Conservation (phyloP, 495 filamentous ascomycete genomes). For the Pseudevernia furfuracea region DNA sequence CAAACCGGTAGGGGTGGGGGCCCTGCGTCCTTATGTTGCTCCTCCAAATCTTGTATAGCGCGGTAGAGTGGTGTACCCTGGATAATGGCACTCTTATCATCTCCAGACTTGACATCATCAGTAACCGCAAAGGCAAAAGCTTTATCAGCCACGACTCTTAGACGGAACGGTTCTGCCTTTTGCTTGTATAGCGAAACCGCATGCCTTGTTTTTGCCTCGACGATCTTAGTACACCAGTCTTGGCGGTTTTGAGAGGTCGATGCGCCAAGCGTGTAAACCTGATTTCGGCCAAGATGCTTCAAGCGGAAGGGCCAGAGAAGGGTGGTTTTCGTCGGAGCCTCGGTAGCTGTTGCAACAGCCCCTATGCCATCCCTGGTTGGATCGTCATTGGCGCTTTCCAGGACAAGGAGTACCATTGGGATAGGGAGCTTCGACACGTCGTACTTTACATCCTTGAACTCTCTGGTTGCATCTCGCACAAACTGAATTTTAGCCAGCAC, state of each 20-base stretch:
- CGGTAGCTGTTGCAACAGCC: conserved; percentile 50
- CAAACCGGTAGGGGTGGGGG: conserved; percentile 67
- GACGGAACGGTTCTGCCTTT: conserved; percentile 90
- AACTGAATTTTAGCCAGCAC: conserved; percentile 77
- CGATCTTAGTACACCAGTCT: conserved; percentile 90
- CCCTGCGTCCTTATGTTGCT: conserved; percentile 55
- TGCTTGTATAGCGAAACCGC: conserved; percentile 80
- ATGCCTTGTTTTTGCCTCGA: conserved; percentile 87
- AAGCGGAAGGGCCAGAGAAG: conserved; percentile 83
- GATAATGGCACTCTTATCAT: conserved; percentile 54
- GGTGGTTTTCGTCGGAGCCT: conserved; percentile 39
- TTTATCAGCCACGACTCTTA: conserved; percentile 84
- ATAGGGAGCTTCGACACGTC: conserved; percentile 94
- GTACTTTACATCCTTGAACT: conserved; percentile 72
- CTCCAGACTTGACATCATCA: conserved; percentile 52
- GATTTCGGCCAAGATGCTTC: conserved; percentile 81
- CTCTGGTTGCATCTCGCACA: conserved; percentile 53
- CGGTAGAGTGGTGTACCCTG: conserved; percentile 85
- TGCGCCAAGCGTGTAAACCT: conserved; percentile 81
- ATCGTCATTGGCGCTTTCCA: conserved; percentile 87
- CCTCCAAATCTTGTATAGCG: conserved; percentile 81
- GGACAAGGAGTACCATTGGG: conserved; percentile 87
- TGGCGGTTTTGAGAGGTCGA: conserved; percentile 60
- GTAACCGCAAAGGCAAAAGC: conserved; percentile 86
- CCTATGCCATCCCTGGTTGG: conserved; percentile 69